phyloP scores from a whole-genome alignment of 1,139 yeast genomes.

The Nakaseomyces glabratus region DNA sequence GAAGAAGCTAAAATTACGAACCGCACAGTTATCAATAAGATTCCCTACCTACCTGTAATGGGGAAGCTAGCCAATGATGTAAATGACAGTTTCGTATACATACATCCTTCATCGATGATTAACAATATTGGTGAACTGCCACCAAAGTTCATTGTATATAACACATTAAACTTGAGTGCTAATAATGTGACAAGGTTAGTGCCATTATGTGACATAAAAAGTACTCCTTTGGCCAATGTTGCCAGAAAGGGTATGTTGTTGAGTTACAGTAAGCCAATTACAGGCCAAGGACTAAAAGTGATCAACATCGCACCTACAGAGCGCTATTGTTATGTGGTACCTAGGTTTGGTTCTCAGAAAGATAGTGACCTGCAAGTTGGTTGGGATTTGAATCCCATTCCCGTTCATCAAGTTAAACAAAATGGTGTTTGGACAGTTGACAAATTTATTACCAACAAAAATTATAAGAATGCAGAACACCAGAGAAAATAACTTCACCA shows the following conservation, averaged over 20 bases:
- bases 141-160: constrained; percentile 68
- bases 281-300: constrained; percentile 82
- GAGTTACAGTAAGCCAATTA: constrained; percentile 78
- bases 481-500: not conserved
- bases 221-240: constrained; percentile 67
- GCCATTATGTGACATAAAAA: constrained; percentile 66
- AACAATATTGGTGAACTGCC: constrained; percentile 46
- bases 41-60: constrained; percentile 68
- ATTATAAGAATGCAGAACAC: constrained; percentile 13
- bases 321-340: constrained; percentile 84
- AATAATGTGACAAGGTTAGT: constrained; percentile 55
- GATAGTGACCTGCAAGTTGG: constrained; percentile 75
- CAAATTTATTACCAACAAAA: constrained; percentile 27
- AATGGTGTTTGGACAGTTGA: constrained; percentile 51
- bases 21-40: constrained; percentile 48
- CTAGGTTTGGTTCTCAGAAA: constrained; percentile 76
- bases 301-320: constrained; percentile 52
- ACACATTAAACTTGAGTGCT: constrained; percentile 43
- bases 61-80: constrained; percentile 39
- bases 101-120: constrained; percentile 69
- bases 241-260: constrained; percentile 65
- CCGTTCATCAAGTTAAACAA: constrained; percentile 57
- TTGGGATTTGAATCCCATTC: constrained; percentile 84
- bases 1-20: constrained; percentile 52
- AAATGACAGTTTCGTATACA: constrained; percentile 51